Evolutionary conservation across 108 stramenopile genomes (phyloP).

Genomic region (Epithemia pelagica): DNA sequence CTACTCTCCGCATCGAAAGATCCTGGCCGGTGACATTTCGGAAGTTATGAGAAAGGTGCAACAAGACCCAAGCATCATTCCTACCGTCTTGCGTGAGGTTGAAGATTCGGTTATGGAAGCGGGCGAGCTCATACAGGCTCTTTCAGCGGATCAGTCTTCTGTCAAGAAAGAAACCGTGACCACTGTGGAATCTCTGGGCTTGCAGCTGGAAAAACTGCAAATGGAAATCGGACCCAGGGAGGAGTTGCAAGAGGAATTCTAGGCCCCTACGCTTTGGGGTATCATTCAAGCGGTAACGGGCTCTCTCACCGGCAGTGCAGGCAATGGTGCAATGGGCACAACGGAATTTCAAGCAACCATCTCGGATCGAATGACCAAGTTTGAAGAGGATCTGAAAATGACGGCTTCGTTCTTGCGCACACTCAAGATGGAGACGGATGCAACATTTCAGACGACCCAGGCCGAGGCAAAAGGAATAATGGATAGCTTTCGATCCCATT

Average conservation of each 20-base stretch:
- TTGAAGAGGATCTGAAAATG: neutral
- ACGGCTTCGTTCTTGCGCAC: neutral
- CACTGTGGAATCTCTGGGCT: neutral
- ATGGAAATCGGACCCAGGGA: neutral
- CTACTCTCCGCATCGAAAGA: too few relatives aligned
- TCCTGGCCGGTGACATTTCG: too few relatives aligned
- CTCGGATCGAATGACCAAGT: neutral
- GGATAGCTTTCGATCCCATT: too few relatives aligned
- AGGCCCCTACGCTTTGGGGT: neutral
- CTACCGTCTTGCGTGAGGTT: neutral
- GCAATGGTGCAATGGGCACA: too few relatives aligned
- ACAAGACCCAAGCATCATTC: neutral
- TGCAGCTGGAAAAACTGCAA: neutral
- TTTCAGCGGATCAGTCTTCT: neutral
- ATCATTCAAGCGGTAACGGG: neutral
- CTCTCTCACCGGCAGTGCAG: neutral
- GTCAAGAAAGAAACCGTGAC: neutral
- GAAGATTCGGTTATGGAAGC: neutral
- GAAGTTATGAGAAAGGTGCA: too few relatives aligned
- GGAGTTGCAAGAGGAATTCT: neutral
- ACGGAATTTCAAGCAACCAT: neutral
- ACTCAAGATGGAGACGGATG: too few relatives aligned
- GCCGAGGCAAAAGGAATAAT: too few relatives aligned
- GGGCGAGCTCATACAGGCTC: neutral
- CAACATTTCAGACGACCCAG: too few relatives aligned